Base-by-base conservation (phyloP, 176 grass and related monocot genomes). In the Echinochloa phyllopogon region DNA sequence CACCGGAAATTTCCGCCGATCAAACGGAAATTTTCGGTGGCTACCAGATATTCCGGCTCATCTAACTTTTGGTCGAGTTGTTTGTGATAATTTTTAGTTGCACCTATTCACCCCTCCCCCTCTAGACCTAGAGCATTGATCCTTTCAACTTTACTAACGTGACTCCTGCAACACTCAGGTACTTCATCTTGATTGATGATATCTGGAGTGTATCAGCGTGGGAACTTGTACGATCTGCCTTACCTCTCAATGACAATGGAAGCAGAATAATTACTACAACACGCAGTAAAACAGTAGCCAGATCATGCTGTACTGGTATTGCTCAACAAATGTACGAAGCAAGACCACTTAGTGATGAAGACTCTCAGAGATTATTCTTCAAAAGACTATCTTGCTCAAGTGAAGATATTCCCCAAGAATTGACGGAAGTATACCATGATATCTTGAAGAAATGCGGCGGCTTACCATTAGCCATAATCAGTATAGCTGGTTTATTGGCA, bases 361-460 rank as follows among this genome's bases (percentile, higher is more conserved):
- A 80, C 14, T 80, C 77, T 20, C 24, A 25, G 10, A 50, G 25
- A 57, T 27, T 47, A 52, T 82, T 82, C 63, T 82, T 65, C 23
- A 82, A 51, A 55, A 52, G 79, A n/a, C 50, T 66, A 14, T 52
- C 53, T 72, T 48, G 0, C 5, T 16, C 6, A 0, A 16, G n/a
- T 17, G 43, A 72, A 29, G 23, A 72, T 49, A 49, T n/a, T 4
- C 43, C 43, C 21, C 37, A 10, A 40, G 6, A 72, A 2, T 47
- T 86, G 55, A 59, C 0, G 3, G 7, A 41, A 36, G n/a, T 71
- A 33, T 20, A 1, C 6, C 38, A 4, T 9, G 62, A 65, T 14
- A 86, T 80, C 37, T 6, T 68, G 42, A 77, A 3, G 27, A 86
- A 80, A 86, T 86, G 84, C 60, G 53, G 43, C 25, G 72, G 84